Evolutionary conservation across 257 asterid species (phyloP).

Genomic region (Nicotiana tabacum): DNA sequence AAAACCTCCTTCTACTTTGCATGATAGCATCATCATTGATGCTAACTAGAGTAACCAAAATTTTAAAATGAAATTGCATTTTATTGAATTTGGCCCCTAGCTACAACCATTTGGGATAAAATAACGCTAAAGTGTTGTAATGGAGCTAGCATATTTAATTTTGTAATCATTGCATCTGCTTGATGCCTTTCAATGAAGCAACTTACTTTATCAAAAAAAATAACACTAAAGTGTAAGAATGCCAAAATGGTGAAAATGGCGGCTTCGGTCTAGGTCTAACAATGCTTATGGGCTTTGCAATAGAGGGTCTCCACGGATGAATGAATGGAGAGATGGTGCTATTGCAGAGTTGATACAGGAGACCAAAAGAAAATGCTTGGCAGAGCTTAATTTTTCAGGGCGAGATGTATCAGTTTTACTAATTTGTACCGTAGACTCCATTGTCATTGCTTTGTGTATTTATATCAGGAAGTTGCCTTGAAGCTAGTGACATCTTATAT

Average conservation of each 20-base stretch:
- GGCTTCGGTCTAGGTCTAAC: not conserved
- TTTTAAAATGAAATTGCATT: not conserved
- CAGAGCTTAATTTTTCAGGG: not conserved
- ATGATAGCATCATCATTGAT: not conserved
- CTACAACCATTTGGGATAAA: not conserved
- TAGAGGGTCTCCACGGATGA: not conserved
- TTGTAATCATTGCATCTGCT: too few relatives aligned
- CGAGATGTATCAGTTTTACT: not conserved
- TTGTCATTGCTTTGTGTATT: not conserved
- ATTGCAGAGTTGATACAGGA: not conserved
- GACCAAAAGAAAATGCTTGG: not conserved
- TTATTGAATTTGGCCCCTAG: not conserved
- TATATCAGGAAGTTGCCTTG: slow-evolving; percentile 7
- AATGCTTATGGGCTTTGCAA: not conserved
- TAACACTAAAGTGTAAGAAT: not conserved
- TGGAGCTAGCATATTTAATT: too few relatives aligned
- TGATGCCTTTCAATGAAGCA: too few relatives aligned
- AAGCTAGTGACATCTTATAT: slow-evolving; percentile 10
- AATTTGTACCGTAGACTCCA: not conserved
- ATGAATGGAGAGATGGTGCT: not conserved
- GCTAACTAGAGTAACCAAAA: not conserved
- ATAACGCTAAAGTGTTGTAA: not conserved
- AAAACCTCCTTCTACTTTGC: not conserved
- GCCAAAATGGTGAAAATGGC: not conserved
- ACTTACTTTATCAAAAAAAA: not conserved